Percentiles rank a stretch among this genome's conserved stretches.
Evolutionary conservation across 768 basidiomycete species (phyloP).

Genomic region (Xerocomus spinulosus): DNA sequence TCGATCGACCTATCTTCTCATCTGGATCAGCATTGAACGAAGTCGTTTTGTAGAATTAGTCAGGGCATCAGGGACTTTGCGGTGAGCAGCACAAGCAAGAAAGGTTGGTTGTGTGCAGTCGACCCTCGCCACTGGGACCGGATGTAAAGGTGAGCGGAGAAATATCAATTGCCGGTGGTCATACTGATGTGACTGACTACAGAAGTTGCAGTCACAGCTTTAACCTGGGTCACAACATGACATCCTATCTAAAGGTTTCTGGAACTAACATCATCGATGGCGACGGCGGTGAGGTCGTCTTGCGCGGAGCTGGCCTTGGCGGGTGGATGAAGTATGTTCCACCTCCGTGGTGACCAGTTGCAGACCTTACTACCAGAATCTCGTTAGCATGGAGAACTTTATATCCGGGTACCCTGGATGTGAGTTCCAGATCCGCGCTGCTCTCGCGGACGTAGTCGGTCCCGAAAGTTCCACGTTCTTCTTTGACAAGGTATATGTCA

Average conservation of each 20-base stretch:
- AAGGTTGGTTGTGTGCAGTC: neutral
- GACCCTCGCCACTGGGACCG: too few species aligned
- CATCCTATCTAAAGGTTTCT: slow-evolving; percentile 49
- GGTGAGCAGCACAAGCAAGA: neutral
- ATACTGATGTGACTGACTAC: too few species aligned
- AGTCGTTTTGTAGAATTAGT: slow-evolving; percentile 21
- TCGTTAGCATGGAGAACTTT: slow-evolving; percentile 81
- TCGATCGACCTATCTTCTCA: slow-evolving; percentile 17
- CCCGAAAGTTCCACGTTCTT: slow-evolving; percentile 67
- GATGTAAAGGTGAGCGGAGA: too few species aligned
- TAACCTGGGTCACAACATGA: slow-evolving; percentile 17
- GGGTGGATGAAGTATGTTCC: slow-evolving; percentile 80
- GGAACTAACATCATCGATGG: slow-evolving; percentile 60
- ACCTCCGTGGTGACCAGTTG: slow-evolving; percentile 6
- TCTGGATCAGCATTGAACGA: slow-evolving; percentile 6
- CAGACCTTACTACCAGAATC: slow-evolving; percentile 5
- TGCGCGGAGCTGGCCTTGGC: slow-evolving; percentile 73
- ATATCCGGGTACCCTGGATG: slow-evolving; percentile 78
- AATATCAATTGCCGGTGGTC: too few species aligned
- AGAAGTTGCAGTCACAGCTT: too few species aligned
- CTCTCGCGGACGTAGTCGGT: slow-evolving; percentile 63
- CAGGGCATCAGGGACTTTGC: neutral
- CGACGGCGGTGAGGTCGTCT: slow-evolving; percentile 51
- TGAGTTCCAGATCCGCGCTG: slow-evolving; percentile 72
- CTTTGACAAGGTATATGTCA: slow-evolving; percentile 66